Conservation (phyloP, 805 yeast genomes). For the Candida piceae region DNA sequence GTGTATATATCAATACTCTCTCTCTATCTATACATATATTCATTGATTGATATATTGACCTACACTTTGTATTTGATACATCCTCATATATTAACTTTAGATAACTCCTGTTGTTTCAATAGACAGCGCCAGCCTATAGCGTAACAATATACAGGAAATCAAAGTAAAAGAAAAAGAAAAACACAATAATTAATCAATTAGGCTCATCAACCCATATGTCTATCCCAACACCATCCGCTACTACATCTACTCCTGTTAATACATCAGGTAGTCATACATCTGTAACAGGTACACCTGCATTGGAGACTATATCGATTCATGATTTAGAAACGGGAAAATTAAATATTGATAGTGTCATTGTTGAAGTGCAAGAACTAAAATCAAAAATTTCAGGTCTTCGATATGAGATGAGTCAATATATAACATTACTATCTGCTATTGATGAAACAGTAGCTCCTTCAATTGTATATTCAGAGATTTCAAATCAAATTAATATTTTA, state of each 20-base stretch:
- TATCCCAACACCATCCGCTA: slow-evolving; percentile 15
- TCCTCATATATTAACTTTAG: too few species aligned
- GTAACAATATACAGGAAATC: too few species aligned
- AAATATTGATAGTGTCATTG: slow-evolving; percentile 29
- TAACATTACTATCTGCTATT: slow-evolving; percentile 35
- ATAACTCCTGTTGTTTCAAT: too few species aligned
- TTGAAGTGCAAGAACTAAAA: slow-evolving; percentile 32
- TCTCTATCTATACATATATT: too few species aligned
- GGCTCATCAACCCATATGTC: slow-evolving; percentile 10
- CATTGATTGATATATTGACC: too few species aligned
- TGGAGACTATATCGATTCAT: slow-evolving; percentile 28
- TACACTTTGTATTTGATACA: too few species aligned
- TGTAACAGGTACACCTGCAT: slow-evolving; percentile 4
- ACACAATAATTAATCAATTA: too few species aligned
- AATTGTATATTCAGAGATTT: slow-evolving; percentile 34
- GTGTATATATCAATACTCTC: too few species aligned
- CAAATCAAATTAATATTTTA: slow-evolving; percentile 31
- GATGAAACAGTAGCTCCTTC: slow-evolving; percentile 40
- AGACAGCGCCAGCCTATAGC: too few species aligned
- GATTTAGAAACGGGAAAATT: slow-evolving; percentile 38
- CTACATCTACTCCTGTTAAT: slow-evolving; percentile 11
- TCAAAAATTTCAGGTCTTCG: slow-evolving; percentile 29
- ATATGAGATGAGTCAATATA: slow-evolving; percentile 35
- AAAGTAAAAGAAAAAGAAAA: too few species aligned
- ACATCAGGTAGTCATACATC: slow-evolving; percentile 4